A percentile compares a stretch with the other conserved stretches of the same genome.
Evolutionary conservation across 2,329 filamentous ascomycete genomes (phyloP).

Genomic region (Fusarium beomiforme): DNA sequence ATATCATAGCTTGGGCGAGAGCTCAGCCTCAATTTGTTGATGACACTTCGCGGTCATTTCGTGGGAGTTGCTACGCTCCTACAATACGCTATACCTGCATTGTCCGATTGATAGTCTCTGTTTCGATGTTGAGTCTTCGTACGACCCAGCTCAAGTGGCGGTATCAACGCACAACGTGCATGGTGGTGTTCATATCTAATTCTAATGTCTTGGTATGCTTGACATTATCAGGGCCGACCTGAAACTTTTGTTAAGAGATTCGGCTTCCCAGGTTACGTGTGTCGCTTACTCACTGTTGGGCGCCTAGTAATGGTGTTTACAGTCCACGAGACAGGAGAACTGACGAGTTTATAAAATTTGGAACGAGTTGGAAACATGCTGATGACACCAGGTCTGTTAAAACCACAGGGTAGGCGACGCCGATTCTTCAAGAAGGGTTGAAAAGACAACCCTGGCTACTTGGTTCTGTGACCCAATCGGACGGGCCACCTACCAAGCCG

Average conservation of each 20-base stretch:
- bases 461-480: background rate
- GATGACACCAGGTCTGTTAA: background rate
- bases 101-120: background rate
- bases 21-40: conserved; percentile 7
- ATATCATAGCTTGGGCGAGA: conserved; percentile 3
- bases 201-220: background rate
- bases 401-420: conserved; percentile 13
- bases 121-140: background rate
- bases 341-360: background rate
- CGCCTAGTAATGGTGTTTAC: background rate
- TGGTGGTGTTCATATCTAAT: background rate
- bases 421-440: background rate
- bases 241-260: background rate
- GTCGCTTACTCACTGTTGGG: background rate
- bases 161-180: background rate
- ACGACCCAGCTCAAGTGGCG: background rate
- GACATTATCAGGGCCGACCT: background rate
- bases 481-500: background rate
- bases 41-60: background rate
- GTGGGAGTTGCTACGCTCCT: background rate
- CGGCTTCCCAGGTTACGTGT: background rate
- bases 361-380: background rate
- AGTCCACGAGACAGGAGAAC: background rate
- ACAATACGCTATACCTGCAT: background rate
- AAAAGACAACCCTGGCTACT: background rate